A percentile compares a stretch with the other conserved stretches of the same genome.
Conservation (phyloP, 2,329 filamentous ascomycete genomes). For the Trichoderma polysporum region DNA sequence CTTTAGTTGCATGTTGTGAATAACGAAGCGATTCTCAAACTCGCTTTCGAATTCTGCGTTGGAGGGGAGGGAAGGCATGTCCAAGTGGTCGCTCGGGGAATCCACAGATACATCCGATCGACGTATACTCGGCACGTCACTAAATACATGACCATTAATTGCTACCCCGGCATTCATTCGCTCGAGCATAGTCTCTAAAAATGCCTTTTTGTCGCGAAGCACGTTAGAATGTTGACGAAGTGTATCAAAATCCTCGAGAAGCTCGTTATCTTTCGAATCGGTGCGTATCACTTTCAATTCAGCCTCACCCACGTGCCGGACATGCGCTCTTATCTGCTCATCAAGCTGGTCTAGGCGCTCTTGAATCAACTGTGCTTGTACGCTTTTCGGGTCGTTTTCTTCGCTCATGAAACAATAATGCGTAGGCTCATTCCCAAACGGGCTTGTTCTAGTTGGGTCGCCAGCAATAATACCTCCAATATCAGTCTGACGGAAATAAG, state of each 20-base stretch:
- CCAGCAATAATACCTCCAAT: slow-evolving; percentile 76
- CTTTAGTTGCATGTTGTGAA: slow-evolving; percentile 96
- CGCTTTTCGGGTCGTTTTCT: slow-evolving; percentile 81
- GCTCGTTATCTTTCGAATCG: slow-evolving; percentile 48
- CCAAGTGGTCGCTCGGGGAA: slow-evolving; percentile 57
- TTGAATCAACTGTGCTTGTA: slow-evolving; percentile 83
- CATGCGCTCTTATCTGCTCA: slow-evolving; percentile 74
- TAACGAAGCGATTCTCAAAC: slow-evolving; percentile 97
- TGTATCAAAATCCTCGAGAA: slow-evolving; percentile 61
- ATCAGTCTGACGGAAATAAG: slow-evolving; percentile 96
- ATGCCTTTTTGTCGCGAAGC: slow-evolving; percentile 57
- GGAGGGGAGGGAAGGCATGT: slow-evolving; percentile 66
- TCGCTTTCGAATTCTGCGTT: slow-evolving; percentile 85
- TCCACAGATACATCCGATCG: slow-evolving; percentile 44
- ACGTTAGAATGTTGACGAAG: slow-evolving; percentile 56
- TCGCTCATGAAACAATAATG: slow-evolving; percentile 95
- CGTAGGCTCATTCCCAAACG: slow-evolving; percentile 89
- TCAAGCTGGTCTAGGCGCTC: slow-evolving; percentile 76
- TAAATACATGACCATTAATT: slow-evolving; percentile 30
- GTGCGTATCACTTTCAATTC: slow-evolving; percentile 64
- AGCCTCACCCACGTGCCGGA: slow-evolving; percentile 69
- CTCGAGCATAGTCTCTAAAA: slow-evolving; percentile 58
- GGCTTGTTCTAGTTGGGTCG: slow-evolving; percentile 79
- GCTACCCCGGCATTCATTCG: slow-evolving; percentile 46
- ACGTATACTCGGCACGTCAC: slow-evolving; percentile 29